Evolutionary conservation across 1,139 yeast genomes (phyloP), one percentile per base, ranked within the genome.

Genomic region (Eremothecium sinecaudum): DNA sequence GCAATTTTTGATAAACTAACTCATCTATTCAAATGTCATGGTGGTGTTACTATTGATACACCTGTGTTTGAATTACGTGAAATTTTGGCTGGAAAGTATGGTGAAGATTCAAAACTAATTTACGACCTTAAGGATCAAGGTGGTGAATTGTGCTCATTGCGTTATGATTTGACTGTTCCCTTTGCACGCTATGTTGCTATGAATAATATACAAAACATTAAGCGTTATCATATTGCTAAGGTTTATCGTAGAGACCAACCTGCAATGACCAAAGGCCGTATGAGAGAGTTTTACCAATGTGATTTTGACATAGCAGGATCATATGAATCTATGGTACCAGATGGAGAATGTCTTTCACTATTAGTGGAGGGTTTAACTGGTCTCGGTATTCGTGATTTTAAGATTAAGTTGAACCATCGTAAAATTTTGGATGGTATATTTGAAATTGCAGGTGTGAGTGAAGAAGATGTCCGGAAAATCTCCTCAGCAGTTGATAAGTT

Each of bases 191-290:
- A 73, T 55, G 93, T 90, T 37, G 98, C 98, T 22, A 80, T 84
- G 79, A 90, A 90, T 66, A 84, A 83, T 52, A 72, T 90, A 43
- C 79, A 83, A 50, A 74, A 69, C 56, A 90, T 90, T 62, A 90
- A 90, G 64, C 73, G 98, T 57, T 90, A 77, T 61, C 98, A 90
- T 64, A 83, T 90, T 47, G 98, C 98, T 48, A 90, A 90, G 62
- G 98, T 90, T 36, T 90, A 90, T 64, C 75, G 98, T 65, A 79
- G 98, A 64, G 98, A 90, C 59, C 98, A 90, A 62, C 98, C 98
- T 4, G 98, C 98, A 11, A 90, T 90, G 98, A 87, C 97, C 39
- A 90, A 90, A 62, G 98, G 98, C 40, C 76, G 98, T 63, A 90
- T 90, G 98, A 80, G 98, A 71, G 98, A 90, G 62, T 90, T 90